Evolutionary conservation across 2,329 filamentous ascomycete genomes (phyloP).

Genomic region (Alternaria rosae): DNA sequence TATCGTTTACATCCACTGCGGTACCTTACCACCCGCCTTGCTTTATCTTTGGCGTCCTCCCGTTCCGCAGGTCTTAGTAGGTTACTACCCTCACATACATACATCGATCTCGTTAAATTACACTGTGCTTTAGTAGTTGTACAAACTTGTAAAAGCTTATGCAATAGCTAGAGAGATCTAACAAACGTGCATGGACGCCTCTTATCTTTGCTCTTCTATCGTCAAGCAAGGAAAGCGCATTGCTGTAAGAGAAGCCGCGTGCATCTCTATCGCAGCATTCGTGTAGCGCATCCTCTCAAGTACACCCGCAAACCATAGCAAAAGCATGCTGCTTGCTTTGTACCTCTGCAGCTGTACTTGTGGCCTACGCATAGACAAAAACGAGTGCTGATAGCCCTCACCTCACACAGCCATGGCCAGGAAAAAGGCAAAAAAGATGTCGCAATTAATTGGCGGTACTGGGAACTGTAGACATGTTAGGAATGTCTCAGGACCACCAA

Average conservation of each 20-base stretch:
- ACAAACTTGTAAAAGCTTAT: background rate
- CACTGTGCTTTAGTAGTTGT: background rate
- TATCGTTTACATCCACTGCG: background rate
- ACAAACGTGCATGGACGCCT: background rate
- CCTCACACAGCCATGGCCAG: background rate
- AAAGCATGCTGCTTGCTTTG: background rate
- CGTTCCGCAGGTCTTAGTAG: background rate
- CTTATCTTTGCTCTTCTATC: background rate
- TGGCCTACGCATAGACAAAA: background rate
- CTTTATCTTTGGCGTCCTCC: background rate
- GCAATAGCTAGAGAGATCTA: background rate
- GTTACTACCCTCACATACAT: background rate
- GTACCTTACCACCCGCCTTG: background rate
- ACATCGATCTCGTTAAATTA: background rate
- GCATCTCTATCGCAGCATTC: background rate
- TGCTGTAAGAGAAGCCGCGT: background rate
- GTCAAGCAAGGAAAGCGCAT: background rate
- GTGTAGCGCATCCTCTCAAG: background rate
- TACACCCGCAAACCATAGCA: background rate
- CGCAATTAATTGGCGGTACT: constrained; percentile 39
- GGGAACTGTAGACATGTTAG: constrained; percentile 41
- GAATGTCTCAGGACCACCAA: constrained; percentile 26
- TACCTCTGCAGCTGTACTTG: background rate
- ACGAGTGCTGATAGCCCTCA: background rate
- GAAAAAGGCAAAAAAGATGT: constrained; percentile 23